Conservation (phyloP, 1,139 yeast genomes). For the Yamadazyma kanchanaburiensis region DNA sequence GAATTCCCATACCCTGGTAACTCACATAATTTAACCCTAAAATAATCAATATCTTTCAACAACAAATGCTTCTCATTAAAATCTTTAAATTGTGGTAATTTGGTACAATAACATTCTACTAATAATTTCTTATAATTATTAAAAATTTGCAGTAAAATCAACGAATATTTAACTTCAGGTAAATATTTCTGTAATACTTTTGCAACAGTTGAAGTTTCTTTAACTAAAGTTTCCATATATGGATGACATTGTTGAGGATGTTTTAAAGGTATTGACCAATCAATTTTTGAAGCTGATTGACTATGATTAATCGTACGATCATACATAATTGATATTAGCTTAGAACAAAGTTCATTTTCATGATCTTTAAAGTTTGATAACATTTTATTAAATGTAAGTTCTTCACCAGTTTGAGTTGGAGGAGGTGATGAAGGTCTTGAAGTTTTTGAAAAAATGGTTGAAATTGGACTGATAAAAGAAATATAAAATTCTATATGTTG, state of each 20-base stretch:
- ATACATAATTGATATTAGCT: conserved; percentile 66
- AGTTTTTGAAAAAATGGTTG: conserved; percentile 14
- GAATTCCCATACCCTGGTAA: conserved; percentile 64
- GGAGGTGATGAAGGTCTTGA: conserved; percentile 4
- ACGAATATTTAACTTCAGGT: conserved; percentile 47
- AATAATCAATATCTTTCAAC: conserved; percentile 63
- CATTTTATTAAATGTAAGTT: conserved; percentile 32
- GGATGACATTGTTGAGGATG: conserved; percentile 48
- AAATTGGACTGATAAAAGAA: conserved; percentile 19
- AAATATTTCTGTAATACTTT: conserved; percentile 59
- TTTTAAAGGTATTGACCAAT: conserved; percentile 47
- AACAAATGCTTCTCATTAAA: conserved; percentile 52
- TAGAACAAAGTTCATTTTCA: conserved; percentile 61
- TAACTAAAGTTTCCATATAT: conserved; percentile 66
- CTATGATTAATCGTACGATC: conserved; percentile 58
- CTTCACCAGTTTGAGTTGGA: conserved; percentile 21
- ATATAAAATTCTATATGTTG: conserved; percentile 50
- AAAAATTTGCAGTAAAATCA: conserved; percentile 54
- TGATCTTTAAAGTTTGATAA: conserved; percentile 51
- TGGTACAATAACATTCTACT: conserved; percentile 51
- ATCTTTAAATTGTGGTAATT: conserved; percentile 50
- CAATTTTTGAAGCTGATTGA: conserved; percentile 38
- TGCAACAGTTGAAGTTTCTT: conserved; percentile 62
- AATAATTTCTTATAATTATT: conserved; percentile 57
- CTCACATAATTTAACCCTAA: conserved; percentile 56